Conservation (phyloP, 23 red algal genomes). For the Agarophyton chilense region DNA sequence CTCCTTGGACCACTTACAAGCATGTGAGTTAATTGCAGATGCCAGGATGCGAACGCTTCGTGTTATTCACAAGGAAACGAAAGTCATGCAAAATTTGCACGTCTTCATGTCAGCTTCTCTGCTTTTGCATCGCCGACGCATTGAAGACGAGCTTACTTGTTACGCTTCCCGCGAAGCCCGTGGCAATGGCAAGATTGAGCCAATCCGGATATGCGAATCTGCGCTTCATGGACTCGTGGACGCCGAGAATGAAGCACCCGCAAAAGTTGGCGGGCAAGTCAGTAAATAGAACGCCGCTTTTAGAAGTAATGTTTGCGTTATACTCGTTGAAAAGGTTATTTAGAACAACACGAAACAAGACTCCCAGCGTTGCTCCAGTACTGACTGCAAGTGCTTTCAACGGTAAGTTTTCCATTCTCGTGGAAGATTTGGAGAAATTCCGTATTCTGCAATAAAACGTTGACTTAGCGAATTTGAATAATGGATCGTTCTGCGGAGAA, state of each 20-base stretch:
- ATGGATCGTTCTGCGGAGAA: too few species aligned
- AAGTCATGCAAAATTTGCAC: neutral
- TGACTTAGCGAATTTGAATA: neutral
- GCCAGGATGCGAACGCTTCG: constrained; percentile 55
- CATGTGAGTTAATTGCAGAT: constrained; percentile 27
- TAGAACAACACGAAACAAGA: constrained; percentile 7
- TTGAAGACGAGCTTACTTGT: constrained; percentile 36
- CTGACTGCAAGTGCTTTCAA: constrained; percentile 3
- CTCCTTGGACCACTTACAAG: constrained; percentile 21
- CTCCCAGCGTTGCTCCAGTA: constrained; percentile 46
- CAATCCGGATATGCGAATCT: neutral
- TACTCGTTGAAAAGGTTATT: constrained; percentile 8
- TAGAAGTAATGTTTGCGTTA: neutral
- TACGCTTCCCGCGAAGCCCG: constrained; percentile 33
- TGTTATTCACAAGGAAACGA: neutral
- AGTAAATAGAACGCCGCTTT: neutral
- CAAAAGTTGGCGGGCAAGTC: constrained; percentile 47
- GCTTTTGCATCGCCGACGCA: neutral
- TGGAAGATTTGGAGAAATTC: neutral
- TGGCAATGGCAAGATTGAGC: constrained; percentile 25
- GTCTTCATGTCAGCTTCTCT: neutral
- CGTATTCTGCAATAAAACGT: neutral
- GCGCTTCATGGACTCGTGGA: neutral
- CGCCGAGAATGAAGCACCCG: constrained; percentile 40
- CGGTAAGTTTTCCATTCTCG: neutral